Base-by-base conservation (phyloP, 306 rosid species). In the Cyclanthera cordifolia region DNA sequence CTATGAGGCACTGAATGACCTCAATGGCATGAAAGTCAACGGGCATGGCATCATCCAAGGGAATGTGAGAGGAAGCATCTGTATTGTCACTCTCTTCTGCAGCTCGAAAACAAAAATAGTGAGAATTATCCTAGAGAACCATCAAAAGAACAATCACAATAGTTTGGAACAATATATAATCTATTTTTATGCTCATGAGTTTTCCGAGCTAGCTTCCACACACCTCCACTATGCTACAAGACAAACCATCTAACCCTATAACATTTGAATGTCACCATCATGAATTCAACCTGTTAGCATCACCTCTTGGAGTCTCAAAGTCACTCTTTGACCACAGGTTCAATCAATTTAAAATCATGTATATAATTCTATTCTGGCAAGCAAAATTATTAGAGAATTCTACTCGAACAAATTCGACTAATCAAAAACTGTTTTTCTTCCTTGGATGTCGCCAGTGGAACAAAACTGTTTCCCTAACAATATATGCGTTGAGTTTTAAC, bases 1-100 rank as follows among this genome's bases (percentile, higher is more conserved):
- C 99, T 56, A 90, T 85, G 73, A 94, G 99, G 76, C 87, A 82
- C 83, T 94, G 99, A 78, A 94, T 76, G 76, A 90, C 95, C 82
- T 94, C 99, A 9, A 94, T 85, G 15, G 95, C 91, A 25, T 86
- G 91, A 46, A 83, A 83, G 90, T 94, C 99, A 39, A 88, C 58
- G 9, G 96, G 83, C 70, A 64, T 47, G 27, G 90, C 95, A 76
- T 94, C 99, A 63, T 94, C 99, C 87, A 94, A 83, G 32, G 99
- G 97, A 83, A 94, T 94, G 63, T 60, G 79, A 65, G 96, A 90
- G 41, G 96, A 90, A 70, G 86, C 95, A 69, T 85, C 97, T 0
- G 72, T 59, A 48, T 37, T 72, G 53, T 87, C 96, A 24, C 72
- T 82, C 67, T 90, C 97, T 68, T 86, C 99, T 94, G 87, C 48